Conservation (phyloP, 2,329 filamentous ascomycete genomes). For the Xylaria sp. region DNA sequence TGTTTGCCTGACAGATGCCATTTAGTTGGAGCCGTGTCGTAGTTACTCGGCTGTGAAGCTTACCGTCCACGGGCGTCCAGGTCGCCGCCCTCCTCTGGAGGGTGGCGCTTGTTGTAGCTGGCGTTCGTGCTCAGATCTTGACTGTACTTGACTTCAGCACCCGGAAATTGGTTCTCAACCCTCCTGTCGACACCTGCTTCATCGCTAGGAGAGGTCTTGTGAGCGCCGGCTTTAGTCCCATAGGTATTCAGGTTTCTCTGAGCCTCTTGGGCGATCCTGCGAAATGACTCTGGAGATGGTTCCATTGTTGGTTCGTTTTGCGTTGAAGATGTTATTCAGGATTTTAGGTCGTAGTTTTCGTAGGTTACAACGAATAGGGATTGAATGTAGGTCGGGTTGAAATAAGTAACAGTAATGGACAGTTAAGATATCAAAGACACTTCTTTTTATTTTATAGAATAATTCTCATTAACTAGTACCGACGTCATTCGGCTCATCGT, state of each 20-base stretch:
- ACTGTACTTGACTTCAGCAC: constrained; percentile 47
- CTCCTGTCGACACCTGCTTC: constrained; percentile 50
- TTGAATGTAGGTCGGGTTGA: not conserved
- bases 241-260: constrained; percentile 56
- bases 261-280: constrained; percentile 51
- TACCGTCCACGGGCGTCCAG: constrained; percentile 53
- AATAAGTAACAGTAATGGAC: not conserved
- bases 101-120: constrained; percentile 53
- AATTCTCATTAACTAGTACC: not conserved
- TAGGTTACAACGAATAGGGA: not conserved
- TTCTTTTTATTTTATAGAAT: too few relatives aligned
- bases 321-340: not conserved
- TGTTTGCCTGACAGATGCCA: constrained; percentile 47
- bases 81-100: constrained; percentile 51
- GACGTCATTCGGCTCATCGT: constrained; percentile 30
- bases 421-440: too few relatives aligned
- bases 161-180: constrained; percentile 52
- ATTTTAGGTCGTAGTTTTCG: not conserved
- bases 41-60: constrained; percentile 11
- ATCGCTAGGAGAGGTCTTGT: constrained; percentile 46
- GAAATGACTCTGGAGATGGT: constrained; percentile 44
- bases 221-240: constrained; percentile 53
- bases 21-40: not conserved
- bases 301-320: constrained; percentile 36
- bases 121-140: constrained; percentile 53